A percentile compares a stretch with the other conserved stretches of the same genome.
Evolutionary conservation across 2,329 filamentous ascomycete genomes (phyloP).

Genomic region (Chaetoscypha palmicola): DNA sequence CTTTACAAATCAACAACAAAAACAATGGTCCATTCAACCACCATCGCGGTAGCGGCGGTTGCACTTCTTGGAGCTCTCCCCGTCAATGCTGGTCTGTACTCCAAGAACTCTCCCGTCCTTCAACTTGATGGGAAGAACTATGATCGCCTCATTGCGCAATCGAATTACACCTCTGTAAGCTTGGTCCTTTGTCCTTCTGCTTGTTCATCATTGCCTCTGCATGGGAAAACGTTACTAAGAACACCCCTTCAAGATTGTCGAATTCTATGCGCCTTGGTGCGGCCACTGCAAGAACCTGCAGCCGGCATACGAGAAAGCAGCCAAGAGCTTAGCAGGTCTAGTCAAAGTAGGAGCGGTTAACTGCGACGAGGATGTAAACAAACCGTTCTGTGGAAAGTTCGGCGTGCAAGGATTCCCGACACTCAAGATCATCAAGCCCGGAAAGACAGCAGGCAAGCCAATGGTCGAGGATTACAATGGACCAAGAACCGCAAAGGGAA

Average conservation of each 20-base stretch:
- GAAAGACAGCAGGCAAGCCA: constrained; percentile 73
- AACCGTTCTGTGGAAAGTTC: constrained; percentile 75
- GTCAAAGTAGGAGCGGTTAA: constrained; percentile 93
- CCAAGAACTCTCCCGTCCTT: constrained; percentile 79
- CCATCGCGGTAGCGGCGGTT: constrained; percentile 46
- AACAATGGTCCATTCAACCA: constrained; percentile 51
- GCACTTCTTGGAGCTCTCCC: constrained; percentile 61
- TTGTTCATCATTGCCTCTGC: not conserved
- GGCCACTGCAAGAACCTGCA: constrained; percentile 96
- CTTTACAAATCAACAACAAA: constrained; percentile 20
- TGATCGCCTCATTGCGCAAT: constrained; percentile 74
- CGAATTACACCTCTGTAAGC: constrained; percentile 84
- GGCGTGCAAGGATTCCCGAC: constrained; percentile 93
- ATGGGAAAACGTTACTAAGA: not conserved
- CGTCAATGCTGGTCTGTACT: constrained; percentile 66
- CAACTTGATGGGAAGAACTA: constrained; percentile 76
- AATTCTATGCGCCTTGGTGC: constrained; percentile 97
- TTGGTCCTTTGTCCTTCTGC: not conserved
- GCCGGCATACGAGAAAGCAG: constrained; percentile 90
- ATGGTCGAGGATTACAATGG: constrained; percentile 89
- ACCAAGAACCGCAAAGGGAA: constrained; percentile 72
- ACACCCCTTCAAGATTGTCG: constrained; percentile 45
- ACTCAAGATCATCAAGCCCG: constrained; percentile 83
- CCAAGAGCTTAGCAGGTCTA: constrained; percentile 79
- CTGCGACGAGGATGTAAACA: constrained; percentile 91